A percentile compares a stretch with the other conserved stretches of the same genome.
Evolutionary conservation across 305 asterid species (phyloP).

Genomic region (Caryopteris hybrid): DNA sequence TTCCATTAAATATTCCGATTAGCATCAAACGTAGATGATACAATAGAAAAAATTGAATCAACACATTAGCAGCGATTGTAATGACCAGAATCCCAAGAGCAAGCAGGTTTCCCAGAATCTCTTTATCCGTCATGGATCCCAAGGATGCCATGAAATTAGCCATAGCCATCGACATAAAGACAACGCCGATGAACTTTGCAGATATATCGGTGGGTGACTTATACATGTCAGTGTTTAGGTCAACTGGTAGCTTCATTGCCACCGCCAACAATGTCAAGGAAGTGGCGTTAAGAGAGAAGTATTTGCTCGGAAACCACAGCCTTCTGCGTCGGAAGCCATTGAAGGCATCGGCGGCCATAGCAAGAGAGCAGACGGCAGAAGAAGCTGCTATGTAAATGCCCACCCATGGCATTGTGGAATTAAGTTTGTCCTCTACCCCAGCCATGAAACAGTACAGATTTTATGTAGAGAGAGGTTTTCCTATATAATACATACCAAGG

Average conservation of each 20-base stretch:
- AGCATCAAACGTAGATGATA: too few species aligned
- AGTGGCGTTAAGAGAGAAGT: neutral
- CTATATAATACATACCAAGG: too few species aligned
- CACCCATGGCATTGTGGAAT: too few species aligned
- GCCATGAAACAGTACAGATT: too few species aligned
- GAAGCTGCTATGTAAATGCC: too few species aligned
- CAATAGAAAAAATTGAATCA: neutral
- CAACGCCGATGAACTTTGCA: neutral
- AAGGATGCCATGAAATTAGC: neutral
- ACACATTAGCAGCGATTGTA: slow-evolving; percentile 6
- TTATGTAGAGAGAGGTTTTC: too few species aligned
- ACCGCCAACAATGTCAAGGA: neutral
- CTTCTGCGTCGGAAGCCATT: neutral
- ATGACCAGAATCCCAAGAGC: neutral
- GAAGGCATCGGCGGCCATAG: neutral
- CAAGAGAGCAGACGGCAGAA: neutral
- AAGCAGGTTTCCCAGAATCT: slow-evolving; percentile 11
- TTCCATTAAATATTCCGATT: neutral
- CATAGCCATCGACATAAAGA: neutral
- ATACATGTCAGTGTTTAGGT: neutral
- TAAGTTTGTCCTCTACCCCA: too few species aligned
- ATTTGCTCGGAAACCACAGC: neutral
- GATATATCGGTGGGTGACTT: neutral
- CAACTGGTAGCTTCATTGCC: neutral
- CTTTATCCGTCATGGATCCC: neutral